Evolutionary conservation across 345 rosid species (phyloP).

Genomic region (rapeseed (Brassica napus)): Da-Ae NC_063436.1:8350001-8350500

Average conservation of each 20-base stretch:
- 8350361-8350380: not conserved
- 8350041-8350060: no score
- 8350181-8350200: not conserved
- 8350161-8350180: not conserved
- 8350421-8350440: not conserved
- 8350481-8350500: not conserved
- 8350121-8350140: not conserved
- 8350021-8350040: no score
- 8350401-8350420: not conserved
- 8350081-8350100: not conserved
- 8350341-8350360: not conserved
- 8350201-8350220: not conserved
- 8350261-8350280: no score
- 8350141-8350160: not conserved
- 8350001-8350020: no score
- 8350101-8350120: not conserved
- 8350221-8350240: not conserved
- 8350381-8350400: not conserved
- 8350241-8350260: no score
- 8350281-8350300: no score
- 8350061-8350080: no score
- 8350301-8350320: not conserved
- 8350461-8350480: not conserved
- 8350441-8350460: not conserved
- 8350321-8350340: not conserved